These are phyloP conservation scores for Rosa multiflora DNA, from an alignment of 306 rosid genomes.

Conservation along the genomic window DNA sequence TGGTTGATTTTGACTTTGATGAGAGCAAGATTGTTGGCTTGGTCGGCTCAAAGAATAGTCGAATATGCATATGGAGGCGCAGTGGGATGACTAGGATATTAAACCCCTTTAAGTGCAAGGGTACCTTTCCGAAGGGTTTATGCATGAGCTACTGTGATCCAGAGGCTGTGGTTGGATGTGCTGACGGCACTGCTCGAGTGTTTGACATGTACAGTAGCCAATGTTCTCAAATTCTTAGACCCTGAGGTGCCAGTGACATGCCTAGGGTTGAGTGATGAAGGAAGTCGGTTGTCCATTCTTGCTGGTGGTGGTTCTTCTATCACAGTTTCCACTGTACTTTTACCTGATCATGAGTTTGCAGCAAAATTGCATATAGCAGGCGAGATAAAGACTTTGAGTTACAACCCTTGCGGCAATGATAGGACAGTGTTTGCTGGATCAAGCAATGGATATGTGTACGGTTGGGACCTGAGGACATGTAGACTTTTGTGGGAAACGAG, in stretches of 20 bases:
- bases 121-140: not conserved
- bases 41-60: not conserved
- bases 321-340: not conserved
- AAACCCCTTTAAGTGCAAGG: not conserved
- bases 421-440: not conserved
- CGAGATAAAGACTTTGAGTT: not conserved
- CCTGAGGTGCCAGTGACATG: constrained; percentile 1
- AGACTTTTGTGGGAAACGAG: not conserved
- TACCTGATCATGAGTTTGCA: not conserved
- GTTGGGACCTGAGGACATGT: constrained; percentile 1
- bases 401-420: not conserved
- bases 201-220: constrained; percentile 1
- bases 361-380: not conserved
- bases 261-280: not conserved
- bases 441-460: not conserved
- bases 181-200: not conserved
- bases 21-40: constrained; percentile 6
- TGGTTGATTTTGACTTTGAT: constrained; percentile 6
- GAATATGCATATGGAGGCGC: not conserved
- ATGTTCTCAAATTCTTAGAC: not conserved
- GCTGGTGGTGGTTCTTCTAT: constrained; percentile 1
- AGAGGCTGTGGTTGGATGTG: constrained; percentile 8
- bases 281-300: not conserved
- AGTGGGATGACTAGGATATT: not conserved
- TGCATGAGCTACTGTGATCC: not conserved